phyloP scores from a whole-genome alignment of 306 rosid species.

The Casuarina equisetifolia region DNA sequence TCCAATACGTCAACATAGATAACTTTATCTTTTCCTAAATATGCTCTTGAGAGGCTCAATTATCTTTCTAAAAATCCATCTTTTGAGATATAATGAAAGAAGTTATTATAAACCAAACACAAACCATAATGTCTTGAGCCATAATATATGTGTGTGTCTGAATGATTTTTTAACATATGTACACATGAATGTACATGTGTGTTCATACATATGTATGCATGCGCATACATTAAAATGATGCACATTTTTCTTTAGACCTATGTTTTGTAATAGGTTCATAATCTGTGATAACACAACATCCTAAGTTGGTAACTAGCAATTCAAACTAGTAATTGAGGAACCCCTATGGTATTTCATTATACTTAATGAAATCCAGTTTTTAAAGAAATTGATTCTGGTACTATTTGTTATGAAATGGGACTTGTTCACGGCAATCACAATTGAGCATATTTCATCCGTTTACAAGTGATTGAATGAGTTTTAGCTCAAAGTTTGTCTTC shows the following conservation, averaged over 20 bases:
- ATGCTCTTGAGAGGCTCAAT: no score
- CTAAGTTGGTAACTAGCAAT: background rate
- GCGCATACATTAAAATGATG: no score
- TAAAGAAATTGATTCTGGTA: background rate
- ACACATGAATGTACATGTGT: background rate
- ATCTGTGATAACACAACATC: background rate
- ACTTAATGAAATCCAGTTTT: background rate
- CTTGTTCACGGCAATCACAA: constrained; percentile 8
- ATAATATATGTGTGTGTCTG: background rate
- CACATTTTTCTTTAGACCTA: background rate
- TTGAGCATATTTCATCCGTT: constrained; percentile 24
- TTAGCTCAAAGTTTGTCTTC: background rate
- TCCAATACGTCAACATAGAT: no score
- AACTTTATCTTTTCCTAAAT: no score
- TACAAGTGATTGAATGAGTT: background rate
- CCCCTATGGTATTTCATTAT: background rate
- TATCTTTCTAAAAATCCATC: no score
- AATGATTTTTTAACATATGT: background rate
- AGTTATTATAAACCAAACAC: no score
- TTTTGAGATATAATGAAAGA: no score
- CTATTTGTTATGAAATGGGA: constrained; percentile 7
- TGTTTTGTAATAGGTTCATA: background rate
- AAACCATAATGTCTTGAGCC: no score
- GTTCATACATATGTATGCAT: background rate
- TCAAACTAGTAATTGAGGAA: background rate